These are phyloP conservation scores for Penicillium canescens DNA, from an alignment of 495 filamentous ascomycete genomes.

Conservation along the genomic window DNA sequence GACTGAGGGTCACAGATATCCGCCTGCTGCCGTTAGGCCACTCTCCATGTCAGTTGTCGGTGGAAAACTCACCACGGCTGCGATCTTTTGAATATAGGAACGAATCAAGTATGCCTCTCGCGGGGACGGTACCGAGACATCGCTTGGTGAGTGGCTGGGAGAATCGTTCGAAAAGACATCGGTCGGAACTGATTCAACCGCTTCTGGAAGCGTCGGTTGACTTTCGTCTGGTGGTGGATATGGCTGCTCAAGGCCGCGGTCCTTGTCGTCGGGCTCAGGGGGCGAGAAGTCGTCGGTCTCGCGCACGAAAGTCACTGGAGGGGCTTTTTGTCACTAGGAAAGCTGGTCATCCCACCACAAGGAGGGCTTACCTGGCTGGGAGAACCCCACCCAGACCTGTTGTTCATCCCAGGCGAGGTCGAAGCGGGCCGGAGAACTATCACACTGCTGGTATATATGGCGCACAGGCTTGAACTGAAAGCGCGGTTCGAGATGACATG, in stretches of 20 bases:
- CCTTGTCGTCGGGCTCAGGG: not conserved
- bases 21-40: no score
- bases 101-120: not conserved
- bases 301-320: not conserved
- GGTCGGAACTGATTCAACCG: not conserved
- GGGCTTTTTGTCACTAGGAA: no score
- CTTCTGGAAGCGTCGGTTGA: not conserved
- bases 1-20: no score
- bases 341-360: no score
- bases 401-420: constrained; percentile 34
- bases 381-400: constrained; percentile 36
- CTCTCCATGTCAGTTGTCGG: not conserved
- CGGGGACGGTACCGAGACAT: not conserved
- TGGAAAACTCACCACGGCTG: not conserved
- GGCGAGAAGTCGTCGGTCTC: not conserved
- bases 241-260: not conserved
- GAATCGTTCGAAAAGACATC: not conserved
- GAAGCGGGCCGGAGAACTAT: constrained; percentile 29
- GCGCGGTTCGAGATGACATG: constrained; percentile 35
- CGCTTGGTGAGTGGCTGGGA: not conserved
- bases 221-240: not conserved
- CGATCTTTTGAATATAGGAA: not conserved
- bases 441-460: constrained; percentile 37
- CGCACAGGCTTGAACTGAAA: constrained; percentile 39
- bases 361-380: constrained; percentile 26